Conservation (phyloP, 805 yeast genomes). For the Scheffersomyces lignosus region DNA sequence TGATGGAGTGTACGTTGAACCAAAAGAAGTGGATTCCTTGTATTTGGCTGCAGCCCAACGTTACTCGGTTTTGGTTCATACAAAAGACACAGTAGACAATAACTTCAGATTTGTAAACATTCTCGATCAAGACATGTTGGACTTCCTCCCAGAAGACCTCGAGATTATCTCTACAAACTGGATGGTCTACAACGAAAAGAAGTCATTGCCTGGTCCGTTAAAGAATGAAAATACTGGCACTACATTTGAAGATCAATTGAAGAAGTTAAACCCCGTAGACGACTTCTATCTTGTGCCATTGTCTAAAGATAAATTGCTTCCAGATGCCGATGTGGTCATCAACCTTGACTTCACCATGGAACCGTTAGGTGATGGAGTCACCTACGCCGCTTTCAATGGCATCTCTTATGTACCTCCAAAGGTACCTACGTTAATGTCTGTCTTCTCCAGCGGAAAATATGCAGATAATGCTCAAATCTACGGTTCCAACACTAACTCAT, state of each 20-base stretch:
- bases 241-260: conserved; percentile 38
- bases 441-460: conserved; percentile 50
- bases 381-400: conserved; percentile 75
- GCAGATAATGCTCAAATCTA: conserved; percentile 64
- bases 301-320: conserved; percentile 48
- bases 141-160: conserved; percentile 60
- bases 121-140: conserved; percentile 69
- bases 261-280: conserved; percentile 45
- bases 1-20: conserved; percentile 57
- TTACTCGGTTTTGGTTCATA: conserved; percentile 63
- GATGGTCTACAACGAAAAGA: conserved; percentile 47
- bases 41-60: conserved; percentile 83
- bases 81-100: conserved; percentile 44
- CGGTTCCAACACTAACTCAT: conserved; percentile 68
- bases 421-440: conserved; percentile 69
- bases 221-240: conserved; percentile 24
- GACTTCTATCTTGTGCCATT: conserved; percentile 76
- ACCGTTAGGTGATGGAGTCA: conserved; percentile 70
- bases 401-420: conserved; percentile 64
- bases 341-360: conserved; percentile 63
- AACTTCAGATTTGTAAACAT: conserved; percentile 64
- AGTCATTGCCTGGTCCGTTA: conserved; percentile 27
- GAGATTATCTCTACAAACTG: conserved; percentile 55
- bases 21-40: conserved; percentile 52
- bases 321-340: conserved; percentile 62